Percentiles rank a stretch among this genome's conserved stretches.
These are phyloP conservation scores for Elaeagnus macrophylla DNA, from an alignment of 306 rosid genomes.

Conservation along the genomic window DNA sequence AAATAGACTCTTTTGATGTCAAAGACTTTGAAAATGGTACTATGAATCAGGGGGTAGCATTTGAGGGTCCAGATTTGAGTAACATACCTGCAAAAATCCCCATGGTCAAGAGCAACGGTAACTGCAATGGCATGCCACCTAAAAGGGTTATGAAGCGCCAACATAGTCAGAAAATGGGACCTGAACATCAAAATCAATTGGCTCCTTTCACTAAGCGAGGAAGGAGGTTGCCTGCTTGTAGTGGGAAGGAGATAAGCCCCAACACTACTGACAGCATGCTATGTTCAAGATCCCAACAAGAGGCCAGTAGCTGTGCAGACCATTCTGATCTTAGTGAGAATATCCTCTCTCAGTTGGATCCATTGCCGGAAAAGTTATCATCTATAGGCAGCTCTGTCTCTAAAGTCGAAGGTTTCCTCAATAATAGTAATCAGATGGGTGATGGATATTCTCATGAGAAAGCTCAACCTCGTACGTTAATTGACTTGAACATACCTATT, in stretches of 20 bases:
- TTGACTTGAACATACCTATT: slow-evolving; percentile 66
- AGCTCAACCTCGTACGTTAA: slow-evolving; percentile 34
- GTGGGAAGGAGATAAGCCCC: slow-evolving; percentile 28
- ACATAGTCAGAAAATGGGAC: slow-evolving; percentile 23
- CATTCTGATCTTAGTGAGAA: slow-evolving; percentile 23
- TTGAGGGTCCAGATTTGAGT: slow-evolving; percentile 19
- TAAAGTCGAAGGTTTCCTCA: slow-evolving; percentile 24
- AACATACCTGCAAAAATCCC: slow-evolving; percentile 20
- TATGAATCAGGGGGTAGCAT: slow-evolving; percentile 29
- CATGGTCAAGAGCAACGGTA: slow-evolving; percentile 21
- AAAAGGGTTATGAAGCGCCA: slow-evolving; percentile 28
- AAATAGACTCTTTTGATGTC: slow-evolving; percentile 19
- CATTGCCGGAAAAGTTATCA: neutral
- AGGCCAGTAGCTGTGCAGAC: slow-evolving; percentile 22
- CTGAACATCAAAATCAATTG: slow-evolving; percentile 21
- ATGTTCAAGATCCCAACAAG: slow-evolving; percentile 38
- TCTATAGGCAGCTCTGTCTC: slow-evolving; percentile 22
- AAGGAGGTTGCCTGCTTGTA: slow-evolving; percentile 38
- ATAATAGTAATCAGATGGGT: slow-evolving; percentile 18
- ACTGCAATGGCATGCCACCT: slow-evolving; percentile 11
- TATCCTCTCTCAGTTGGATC: slow-evolving; percentile 24
- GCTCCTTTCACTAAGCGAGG: slow-evolving; percentile 36
- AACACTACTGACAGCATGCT: slow-evolving; percentile 20
- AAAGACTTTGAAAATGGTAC: slow-evolving; percentile 26
- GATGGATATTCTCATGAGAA: slow-evolving; percentile 33